Evolutionary conservation across 108 stramenopile genomes (phyloP), one percentile per base, ranked within the genome.

Genomic region (Thalassiosira profunda): DNA sequence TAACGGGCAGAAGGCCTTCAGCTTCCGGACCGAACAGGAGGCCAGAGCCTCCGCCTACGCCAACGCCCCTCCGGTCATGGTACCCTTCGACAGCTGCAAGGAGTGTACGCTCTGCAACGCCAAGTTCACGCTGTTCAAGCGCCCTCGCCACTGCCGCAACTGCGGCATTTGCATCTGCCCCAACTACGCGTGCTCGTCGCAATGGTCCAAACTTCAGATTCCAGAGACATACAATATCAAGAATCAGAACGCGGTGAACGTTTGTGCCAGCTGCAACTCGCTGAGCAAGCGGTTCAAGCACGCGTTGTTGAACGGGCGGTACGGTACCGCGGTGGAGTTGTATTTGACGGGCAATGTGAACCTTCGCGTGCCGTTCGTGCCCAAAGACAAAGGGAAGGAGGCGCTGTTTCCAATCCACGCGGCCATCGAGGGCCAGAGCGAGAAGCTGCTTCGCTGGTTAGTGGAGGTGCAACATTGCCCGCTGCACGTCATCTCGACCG

Each of bases 11-110:
- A 89, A 88, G 55, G 90, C 90, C 4, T 95, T 90, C 59, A 88
- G 88, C 8, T 95, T 91, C 55, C 62, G 73, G 15, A 63, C 86
- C 15, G 89, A 95, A 73, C 61, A 79, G 36, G 85, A 90, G 66
- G 94, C 94, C n/a, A 60, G 89, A 23, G 94, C 91, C 52, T 89
- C 88, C n/a, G 94, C 89, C 21, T 90, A 90, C 52, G 91, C 94
- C 0, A 91, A 88, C 35, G 89, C 94, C 15, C 90, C 94, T 38
- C 91, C 94, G 15, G 74, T 85, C 36, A 92, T 92, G 86, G 30
- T 87, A 24, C 79, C 86, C 33, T 84, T 92, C 38, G 43, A 38
- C 31, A 83, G 80, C 23, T 58, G 70, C 21, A 67, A 82, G 0
- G 38, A 70, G 33, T 95, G 94, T 55, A 88, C 81, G 61, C 59